Percentiles rank a stretch among this genome's conserved stretches.
Conservation (phyloP, 441 rosid genomes). For the Euphorbia schlechtendalii region DNA sequence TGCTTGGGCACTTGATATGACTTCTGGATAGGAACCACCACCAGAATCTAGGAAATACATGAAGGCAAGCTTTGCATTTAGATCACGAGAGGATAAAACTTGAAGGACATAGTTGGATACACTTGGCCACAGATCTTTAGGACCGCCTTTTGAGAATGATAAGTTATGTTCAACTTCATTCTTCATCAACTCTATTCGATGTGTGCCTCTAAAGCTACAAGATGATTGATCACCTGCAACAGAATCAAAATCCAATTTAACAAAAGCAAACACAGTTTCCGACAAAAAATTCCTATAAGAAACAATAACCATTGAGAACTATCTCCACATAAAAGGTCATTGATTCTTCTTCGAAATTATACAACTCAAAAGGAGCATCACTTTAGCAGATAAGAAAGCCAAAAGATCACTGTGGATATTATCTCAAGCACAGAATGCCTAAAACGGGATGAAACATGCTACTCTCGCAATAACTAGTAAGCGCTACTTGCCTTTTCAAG, state of each 20-base stretch:
- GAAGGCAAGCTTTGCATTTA: slow-evolving; percentile 31
- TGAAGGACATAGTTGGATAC: slow-evolving; percentile 62
- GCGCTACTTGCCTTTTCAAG: background rate
- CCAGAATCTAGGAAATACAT: slow-evolving; percentile 90
- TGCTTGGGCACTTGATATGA: slow-evolving; percentile 64
- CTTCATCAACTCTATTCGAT: slow-evolving; percentile 48
- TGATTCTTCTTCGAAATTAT: background rate
- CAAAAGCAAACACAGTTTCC: slow-evolving; percentile 8
- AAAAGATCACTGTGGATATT: background rate
- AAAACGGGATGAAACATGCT: background rate
- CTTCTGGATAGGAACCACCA: slow-evolving; percentile 77
- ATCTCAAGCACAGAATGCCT: background rate
- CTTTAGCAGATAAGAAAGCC: background rate
- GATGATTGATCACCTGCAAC: slow-evolving; percentile 24
- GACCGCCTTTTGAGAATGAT: slow-evolving; percentile 50
- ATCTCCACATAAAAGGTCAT: background rate
- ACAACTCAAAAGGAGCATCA: background rate
- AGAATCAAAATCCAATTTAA: slow-evolving; percentile 4
- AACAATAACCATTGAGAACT: slow-evolving; percentile 4
- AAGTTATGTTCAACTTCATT: slow-evolving; percentile 44
- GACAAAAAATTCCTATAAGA: background rate
- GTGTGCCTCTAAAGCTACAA: slow-evolving; percentile 55
- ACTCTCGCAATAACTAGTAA: background rate
- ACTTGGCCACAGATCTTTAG: slow-evolving; percentile 69
- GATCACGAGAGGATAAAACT: slow-evolving; percentile 33